Base-by-base conservation (phyloP, 352 stramenopile genomes). In the Globisporangium nodosum region DNA sequence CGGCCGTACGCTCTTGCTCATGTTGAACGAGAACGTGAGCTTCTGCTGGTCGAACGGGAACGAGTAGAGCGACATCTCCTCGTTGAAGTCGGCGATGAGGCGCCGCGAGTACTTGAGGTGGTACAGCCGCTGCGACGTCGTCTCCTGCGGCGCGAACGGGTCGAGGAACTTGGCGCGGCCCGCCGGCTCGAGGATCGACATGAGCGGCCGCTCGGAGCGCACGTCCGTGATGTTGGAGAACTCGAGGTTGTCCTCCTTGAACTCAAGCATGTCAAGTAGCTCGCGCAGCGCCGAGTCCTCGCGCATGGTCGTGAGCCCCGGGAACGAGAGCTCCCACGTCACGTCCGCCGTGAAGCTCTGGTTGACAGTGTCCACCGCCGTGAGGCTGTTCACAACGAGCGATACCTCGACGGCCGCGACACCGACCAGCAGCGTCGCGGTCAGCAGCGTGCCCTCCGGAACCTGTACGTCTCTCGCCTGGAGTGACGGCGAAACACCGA, bases 1-100 rank as follows among this genome's bases (percentile, higher is more conserved):
- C 8, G 63, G 33, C 21, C 18, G 39, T 27, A 71, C 45, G 24
- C 64, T 61, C 54, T 65, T 45, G n/a, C 43, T 24, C 30, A 71
- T 52, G 15, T 66, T 56, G 39, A 76, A 73, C 33, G 60, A 37
- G 51, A 76, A 73, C 37, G 60, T 69, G 49, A 78, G 62, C 60
- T 71, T 73, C 54, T 78, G 70, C 56, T 70, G 67, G 56, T 78
- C 70, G 20, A 76, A 71, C 8, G 70, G 70, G 51, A 78, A 78
- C 20, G 33, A 63, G 43, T 76, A 63, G 20, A 76, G 56, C 30
- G 59, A 45, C 68, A 78, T 75, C 58, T 78, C 64, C 46, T 74
- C 70, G n/a, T 21, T 75, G 48, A 78, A 78, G 9, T 58, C 52
- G 6, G 67, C 70, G 15, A 54, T 52, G 37, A 69, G 21, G 3